A percentile compares a stretch with the other conserved stretches of the same genome.
Evolutionary conservation across 2,329 filamentous ascomycete genomes (phyloP).

Genomic region (Aspergillus amoenus): DNA sequence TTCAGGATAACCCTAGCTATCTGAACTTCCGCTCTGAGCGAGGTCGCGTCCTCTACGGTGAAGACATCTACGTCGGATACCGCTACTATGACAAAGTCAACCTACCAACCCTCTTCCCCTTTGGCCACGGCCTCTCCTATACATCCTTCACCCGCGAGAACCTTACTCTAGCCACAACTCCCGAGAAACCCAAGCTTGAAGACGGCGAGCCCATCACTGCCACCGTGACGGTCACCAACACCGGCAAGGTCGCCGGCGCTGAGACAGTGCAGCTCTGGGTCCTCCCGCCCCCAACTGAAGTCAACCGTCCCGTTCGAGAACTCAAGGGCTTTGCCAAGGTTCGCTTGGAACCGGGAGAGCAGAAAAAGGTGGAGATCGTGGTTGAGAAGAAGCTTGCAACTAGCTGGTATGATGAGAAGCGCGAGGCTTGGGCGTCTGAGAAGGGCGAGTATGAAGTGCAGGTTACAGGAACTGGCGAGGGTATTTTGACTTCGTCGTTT

Average conservation of each 20-base stretch:
- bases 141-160: conserved; percentile 63
- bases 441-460: conserved; percentile 64
- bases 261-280: conserved; percentile 60
- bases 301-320: conserved; percentile 60
- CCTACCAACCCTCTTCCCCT: conserved; percentile 67
- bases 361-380: conserved; percentile 56
- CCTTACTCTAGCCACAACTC: conserved; percentile 35
- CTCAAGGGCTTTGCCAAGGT: conserved; percentile 68
- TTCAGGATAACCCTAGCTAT: conserved; percentile 73
- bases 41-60: conserved; percentile 71
- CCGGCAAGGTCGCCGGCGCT: conserved; percentile 51
- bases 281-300: conserved; percentile 45
- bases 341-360: conserved; percentile 59
- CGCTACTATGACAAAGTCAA: conserved; percentile 74
- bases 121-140: conserved; percentile 78
- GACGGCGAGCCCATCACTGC: conserved; percentile 50
- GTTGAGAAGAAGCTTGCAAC: conserved; percentile 64
- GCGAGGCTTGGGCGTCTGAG: conserved; percentile 65
- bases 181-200: conserved; percentile 37
- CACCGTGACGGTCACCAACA: conserved; percentile 52
- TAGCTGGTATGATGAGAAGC: conserved; percentile 69
- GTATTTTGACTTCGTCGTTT: conserved; percentile 55
- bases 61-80: conserved; percentile 80
- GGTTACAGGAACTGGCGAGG: conserved; percentile 57
- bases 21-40: conserved; percentile 72